Percentiles rank a stretch among this genome's conserved stretches.
phyloP scores from a whole-genome alignment of 352 stramenopile genomes.

The Pelagophyceae sp. region DNA sequence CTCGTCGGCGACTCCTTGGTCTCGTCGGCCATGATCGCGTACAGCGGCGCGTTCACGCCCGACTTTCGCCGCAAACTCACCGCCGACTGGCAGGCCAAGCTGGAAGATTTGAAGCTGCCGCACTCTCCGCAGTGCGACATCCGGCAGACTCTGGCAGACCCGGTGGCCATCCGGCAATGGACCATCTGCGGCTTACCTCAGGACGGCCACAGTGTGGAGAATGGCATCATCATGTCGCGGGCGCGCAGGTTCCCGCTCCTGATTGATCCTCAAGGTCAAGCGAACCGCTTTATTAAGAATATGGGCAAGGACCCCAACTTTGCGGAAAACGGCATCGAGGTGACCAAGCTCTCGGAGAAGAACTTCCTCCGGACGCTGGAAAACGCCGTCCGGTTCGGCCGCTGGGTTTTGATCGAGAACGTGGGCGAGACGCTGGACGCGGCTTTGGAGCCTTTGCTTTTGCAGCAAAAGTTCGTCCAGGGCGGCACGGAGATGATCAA shows the following conservation, averaged over 20 bases:
- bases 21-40: conserved; percentile 78
- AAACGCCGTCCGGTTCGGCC: conserved; percentile 86
- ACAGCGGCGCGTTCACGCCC: conserved; percentile 78
- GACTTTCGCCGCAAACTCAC: conserved; percentile 76
- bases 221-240: conserved; percentile 87
- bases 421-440: conserved; percentile 82
- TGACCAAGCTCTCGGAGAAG: conserved; percentile 77
- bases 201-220: conserved; percentile 82
- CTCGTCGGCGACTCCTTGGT: conserved; percentile 79
- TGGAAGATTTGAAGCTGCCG: conserved; percentile 70
- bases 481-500: conserved; percentile 77
- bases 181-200: conserved; percentile 84
- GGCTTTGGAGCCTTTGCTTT: conserved; percentile 78
- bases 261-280: conserved; percentile 85
- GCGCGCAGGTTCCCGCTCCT: conserved; percentile 82
- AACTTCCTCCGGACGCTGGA: conserved; percentile 83
- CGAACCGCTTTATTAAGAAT: conserved; percentile 88
- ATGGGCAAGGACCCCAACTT: conserved; percentile 78
- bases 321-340: conserved; percentile 37
- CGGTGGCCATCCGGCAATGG: conserved; percentile 81
- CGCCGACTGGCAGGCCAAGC: conserved; percentile 47
- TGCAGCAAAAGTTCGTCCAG: conserved; percentile 80
- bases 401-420: conserved; percentile 81
- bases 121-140: conserved; percentile 70
- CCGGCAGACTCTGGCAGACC: conserved; percentile 74